phyloP scores from a whole-genome alignment of 1,284 basidiomycete species.

The Lignosus rhinocerotis region DNA sequence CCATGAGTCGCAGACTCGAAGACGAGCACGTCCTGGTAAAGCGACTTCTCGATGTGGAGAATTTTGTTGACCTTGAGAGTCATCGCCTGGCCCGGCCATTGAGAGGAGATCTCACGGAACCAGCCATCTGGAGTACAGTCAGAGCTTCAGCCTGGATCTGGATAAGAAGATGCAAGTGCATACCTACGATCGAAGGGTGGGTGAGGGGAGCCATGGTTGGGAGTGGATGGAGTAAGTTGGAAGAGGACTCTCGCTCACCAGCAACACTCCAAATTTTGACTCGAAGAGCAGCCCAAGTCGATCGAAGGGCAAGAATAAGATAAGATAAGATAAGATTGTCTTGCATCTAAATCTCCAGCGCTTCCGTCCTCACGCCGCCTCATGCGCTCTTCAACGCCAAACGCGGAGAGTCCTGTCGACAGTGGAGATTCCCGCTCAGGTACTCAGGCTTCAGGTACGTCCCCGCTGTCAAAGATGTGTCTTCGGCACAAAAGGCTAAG shows the following conservation, averaged over 20 bases:
- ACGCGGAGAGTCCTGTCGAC: no score
- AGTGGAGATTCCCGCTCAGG: no score
- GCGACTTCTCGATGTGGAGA: slow-evolving; percentile 90
- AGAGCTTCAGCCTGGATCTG: background rate
- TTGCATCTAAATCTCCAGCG: no score
- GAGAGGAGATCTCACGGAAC: slow-evolving; percentile 96
- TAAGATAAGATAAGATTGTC: background rate
- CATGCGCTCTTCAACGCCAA: no score
- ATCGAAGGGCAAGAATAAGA: slow-evolving; percentile 10
- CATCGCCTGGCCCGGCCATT: slow-evolving; percentile 98
- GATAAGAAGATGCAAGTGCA: background rate
- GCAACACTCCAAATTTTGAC: slow-evolving; percentile 16
- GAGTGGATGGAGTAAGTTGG: background rate
- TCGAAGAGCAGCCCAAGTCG: background rate
- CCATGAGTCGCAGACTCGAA: slow-evolving; percentile 95
- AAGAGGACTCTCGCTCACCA: slow-evolving; percentile 1
- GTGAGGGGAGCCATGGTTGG: slow-evolving; percentile 38
- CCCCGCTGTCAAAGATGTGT: no score
- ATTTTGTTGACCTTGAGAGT: slow-evolving; percentile 95
- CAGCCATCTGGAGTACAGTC: slow-evolving; percentile 74
- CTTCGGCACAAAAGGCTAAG: no score
- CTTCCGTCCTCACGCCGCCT: no score
- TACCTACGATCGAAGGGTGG: slow-evolving; percentile 42
- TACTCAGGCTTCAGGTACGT: no score
- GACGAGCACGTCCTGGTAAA: slow-evolving; percentile 95